Conservation (phyloP, 768 basidiomycete species). For the Amylocystis lapponica region DNA sequence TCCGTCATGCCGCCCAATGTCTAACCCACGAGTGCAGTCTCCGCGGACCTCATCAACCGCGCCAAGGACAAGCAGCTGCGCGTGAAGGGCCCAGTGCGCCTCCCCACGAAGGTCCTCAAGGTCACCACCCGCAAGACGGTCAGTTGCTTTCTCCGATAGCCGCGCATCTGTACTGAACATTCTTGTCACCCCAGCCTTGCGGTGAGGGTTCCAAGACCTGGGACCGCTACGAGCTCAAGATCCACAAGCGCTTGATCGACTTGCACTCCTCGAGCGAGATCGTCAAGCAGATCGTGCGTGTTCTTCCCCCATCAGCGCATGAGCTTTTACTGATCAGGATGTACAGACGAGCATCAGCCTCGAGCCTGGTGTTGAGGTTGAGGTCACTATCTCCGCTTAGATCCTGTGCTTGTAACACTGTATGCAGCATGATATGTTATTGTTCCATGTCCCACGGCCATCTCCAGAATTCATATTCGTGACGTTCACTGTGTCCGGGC, state of each 20-base stretch:
- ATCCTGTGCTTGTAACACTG: neutral
- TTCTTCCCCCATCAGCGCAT: neutral
- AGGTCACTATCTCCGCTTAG: constrained; percentile 88
- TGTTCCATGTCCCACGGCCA: neutral
- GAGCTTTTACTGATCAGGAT: neutral
- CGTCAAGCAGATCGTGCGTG: constrained; percentile 97
- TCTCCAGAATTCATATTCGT: neutral
- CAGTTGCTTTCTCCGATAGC: constrained; percentile 25
- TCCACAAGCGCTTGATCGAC: constrained; percentile 99
- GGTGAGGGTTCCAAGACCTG: constrained; percentile 99
- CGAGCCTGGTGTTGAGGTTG: constrained; percentile 99
- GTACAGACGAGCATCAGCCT: constrained; percentile 92
- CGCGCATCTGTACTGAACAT: neutral
- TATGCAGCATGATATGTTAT: neutral
- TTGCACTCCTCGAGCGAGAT: constrained; percentile 97
- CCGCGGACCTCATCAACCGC: constrained; percentile 91
- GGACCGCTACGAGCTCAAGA: constrained; percentile 99
- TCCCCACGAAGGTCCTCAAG: constrained; percentile 98
- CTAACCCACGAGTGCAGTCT: constrained; percentile 54
- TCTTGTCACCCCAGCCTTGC: constrained; percentile 61
- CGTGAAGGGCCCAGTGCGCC: constrained; percentile 97
- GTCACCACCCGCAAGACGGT: constrained; percentile 99
- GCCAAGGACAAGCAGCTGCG: constrained; percentile 99
- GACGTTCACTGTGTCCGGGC: neutral
- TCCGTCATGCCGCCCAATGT: neutral